phyloP scores from a whole-genome alignment of 345 rosid genomes.

The Salix dunnii region DNA sequence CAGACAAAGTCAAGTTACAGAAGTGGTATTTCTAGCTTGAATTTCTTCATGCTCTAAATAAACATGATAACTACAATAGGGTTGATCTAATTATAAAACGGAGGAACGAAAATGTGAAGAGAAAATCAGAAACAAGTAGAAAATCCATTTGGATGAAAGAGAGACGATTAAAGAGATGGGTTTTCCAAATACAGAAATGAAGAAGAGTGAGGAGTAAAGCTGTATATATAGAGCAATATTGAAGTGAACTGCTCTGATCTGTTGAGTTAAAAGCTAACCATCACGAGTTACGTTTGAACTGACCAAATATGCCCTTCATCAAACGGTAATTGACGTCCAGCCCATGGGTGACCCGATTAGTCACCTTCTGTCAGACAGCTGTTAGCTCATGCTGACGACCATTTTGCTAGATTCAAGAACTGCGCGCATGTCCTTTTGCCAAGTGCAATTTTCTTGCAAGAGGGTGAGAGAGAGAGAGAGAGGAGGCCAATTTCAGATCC shows the following conservation, averaged over 20 bases:
- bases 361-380: constrained; percentile 4
- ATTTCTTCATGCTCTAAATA: background rate
- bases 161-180: background rate
- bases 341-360: background rate
- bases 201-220: background rate
- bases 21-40: background rate
- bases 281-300: constrained; percentile 22
- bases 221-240: constrained; percentile 34
- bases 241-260: background rate
- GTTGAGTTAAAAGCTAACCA: constrained; percentile 15
- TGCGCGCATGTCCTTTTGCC: background rate
- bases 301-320: constrained; percentile 9
- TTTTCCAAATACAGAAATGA: background rate
- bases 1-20: background rate
- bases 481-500: no score
- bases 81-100: background rate
- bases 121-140: background rate
- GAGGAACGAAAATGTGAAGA: background rate
- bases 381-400: background rate
- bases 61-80: background rate
- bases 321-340: constrained; percentile 32
- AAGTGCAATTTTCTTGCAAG: background rate
- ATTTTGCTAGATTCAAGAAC: background rate
- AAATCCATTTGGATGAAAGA: background rate
- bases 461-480: no score